Percentiles rank a stretch among this genome's conserved stretches.
Conservation (phyloP, 23 red algal species). For the Cyanidium caldarium region DNA sequence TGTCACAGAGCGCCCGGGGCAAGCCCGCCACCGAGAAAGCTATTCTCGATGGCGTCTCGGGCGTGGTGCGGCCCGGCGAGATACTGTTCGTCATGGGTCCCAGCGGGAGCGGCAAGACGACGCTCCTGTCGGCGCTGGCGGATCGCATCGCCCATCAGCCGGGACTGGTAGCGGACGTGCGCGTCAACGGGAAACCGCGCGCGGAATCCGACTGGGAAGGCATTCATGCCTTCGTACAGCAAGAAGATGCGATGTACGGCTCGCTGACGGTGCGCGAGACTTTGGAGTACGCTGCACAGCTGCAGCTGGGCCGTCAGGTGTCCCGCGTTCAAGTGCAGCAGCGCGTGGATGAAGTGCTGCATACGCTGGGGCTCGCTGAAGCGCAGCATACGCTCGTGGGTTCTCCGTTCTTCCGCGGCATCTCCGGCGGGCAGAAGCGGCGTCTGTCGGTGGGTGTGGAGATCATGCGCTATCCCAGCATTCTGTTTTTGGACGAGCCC, state of each 20-base stretch:
- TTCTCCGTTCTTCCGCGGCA: conserved; percentile 48
- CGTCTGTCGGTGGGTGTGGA: conserved; percentile 62
- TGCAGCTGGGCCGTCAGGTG: conserved; percentile 10
- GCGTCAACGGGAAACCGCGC: background rate
- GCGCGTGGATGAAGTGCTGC: conserved; percentile 47
- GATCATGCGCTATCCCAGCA: conserved; percentile 31
- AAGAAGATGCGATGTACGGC: conserved; percentile 48
- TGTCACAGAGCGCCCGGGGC: too few relatives aligned
- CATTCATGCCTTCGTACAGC: conserved; percentile 26
- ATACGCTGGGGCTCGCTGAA: conserved; percentile 31
- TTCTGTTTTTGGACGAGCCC: conserved; percentile 78
- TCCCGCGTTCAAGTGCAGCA: background rate
- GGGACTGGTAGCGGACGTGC: background rate
- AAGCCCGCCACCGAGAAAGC: conserved; percentile 9
- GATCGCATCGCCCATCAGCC: conserved; percentile 26
- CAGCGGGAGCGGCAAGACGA: conserved; percentile 58
- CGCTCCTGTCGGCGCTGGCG: conserved; percentile 43
- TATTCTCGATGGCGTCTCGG: conserved; percentile 2
- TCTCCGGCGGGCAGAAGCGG: conserved; percentile 72
- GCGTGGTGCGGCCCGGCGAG: conserved; percentile 49
- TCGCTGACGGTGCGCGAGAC: conserved; percentile 58
- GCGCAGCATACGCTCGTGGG: conserved; percentile 45
- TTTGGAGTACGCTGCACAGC: conserved; percentile 33
- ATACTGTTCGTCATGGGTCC: conserved; percentile 84
- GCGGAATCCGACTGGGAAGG: background rate